Conservation (phyloP, 208 protist species). For the Crithidia fasciculata region DNA sequence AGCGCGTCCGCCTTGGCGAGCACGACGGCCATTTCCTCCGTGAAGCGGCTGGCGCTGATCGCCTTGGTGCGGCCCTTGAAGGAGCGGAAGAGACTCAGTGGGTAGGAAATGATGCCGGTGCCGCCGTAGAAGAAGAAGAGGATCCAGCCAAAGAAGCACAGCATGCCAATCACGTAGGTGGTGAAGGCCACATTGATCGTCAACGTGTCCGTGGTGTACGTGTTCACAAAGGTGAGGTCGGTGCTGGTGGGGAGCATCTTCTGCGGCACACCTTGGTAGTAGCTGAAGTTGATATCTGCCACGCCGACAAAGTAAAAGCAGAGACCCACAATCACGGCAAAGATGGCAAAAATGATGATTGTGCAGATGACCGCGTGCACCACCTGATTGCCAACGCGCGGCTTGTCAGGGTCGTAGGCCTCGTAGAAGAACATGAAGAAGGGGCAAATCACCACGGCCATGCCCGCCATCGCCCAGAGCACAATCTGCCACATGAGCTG, state of each 20-base stretch:
- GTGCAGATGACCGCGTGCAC: conserved; percentile 78
- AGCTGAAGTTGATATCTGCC: conserved; percentile 42
- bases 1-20: conserved; percentile 79
- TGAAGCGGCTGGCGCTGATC: conserved; percentile 58
- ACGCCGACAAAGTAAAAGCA: conserved; percentile 68
- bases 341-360: conserved; percentile 59
- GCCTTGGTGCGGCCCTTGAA: conserved; percentile 62
- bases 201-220: conserved; percentile 24
- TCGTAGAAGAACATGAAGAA: conserved; percentile 95
- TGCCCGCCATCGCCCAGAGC: conserved; percentile 69
- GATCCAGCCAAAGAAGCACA: conserved; percentile 89
- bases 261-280: conserved; percentile 45
- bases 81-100: conserved; percentile 58
- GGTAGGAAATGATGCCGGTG: conserved; percentile 91
- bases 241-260: conserved; percentile 20
- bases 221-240: conserved; percentile 22
- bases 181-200: conserved; percentile 63
- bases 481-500: conserved; percentile 90
- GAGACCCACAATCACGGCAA: conserved; percentile 55
- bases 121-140: conserved; percentile 94
- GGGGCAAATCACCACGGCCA: conserved; percentile 88
- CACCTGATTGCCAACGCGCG: conserved; percentile 53
- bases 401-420: conserved; percentile 88
- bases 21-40: conserved; percentile 81
- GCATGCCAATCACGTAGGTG: conserved; percentile 84